Conservation (phyloP, 2,329 filamentous ascomycete genomes). For the Penicillium expansum region DNA sequence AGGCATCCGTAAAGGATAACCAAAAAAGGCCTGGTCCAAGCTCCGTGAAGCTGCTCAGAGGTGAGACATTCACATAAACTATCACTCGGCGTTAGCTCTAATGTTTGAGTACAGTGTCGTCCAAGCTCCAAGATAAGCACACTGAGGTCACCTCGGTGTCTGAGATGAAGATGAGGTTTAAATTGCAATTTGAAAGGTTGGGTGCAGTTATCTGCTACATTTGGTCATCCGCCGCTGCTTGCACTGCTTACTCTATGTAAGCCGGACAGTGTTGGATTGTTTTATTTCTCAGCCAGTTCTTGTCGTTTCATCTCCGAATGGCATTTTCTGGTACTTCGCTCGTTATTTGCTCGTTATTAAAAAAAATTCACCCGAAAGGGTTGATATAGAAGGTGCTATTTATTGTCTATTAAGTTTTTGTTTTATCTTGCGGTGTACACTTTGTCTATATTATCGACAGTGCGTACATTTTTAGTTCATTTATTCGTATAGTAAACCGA, state of each 20-base stretch:
- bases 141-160: conserved; percentile 28
- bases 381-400: conserved; percentile 8
- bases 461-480: not conserved
- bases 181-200: conserved; percentile 31
- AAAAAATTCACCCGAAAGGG: conserved; percentile 13
- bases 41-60: conserved; percentile 41
- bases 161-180: conserved; percentile 28
- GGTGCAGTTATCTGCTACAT: conserved; percentile 26
- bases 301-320: conserved; percentile 15
- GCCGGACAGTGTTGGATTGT: conserved; percentile 9
- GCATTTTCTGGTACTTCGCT: conserved; percentile 15
- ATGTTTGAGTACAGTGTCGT: conserved; percentile 36
- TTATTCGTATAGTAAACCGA: not conserved
- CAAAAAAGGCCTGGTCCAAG: conserved; percentile 31
- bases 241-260: conserved; percentile 12
- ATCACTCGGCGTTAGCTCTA: not conserved
- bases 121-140: conserved; percentile 43
- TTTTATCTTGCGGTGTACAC: not conserved
- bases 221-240: conserved; percentile 16
- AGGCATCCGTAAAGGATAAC: conserved; percentile 33
- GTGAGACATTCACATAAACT: conserved; percentile 22
- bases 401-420: not conserved
- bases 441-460: not conserved
- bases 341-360: conserved; percentile 17
- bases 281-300: conserved; percentile 15